phyloP scores from a whole-genome alignment of 345 rosid species.

The Melaleuca quinquenervia region DNA sequence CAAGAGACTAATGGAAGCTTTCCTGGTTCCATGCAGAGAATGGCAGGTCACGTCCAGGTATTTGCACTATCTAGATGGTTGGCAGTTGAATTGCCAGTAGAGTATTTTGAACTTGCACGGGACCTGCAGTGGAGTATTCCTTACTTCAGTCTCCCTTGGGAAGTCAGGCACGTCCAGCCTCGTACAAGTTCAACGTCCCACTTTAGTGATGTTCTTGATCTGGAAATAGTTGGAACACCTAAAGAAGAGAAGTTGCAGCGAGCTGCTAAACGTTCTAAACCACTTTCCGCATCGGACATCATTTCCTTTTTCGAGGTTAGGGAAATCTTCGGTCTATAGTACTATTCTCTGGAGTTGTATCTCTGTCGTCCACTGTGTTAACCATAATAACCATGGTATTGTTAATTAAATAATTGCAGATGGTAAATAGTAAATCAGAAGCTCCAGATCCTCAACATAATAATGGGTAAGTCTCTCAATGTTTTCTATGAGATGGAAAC shows the following conservation, averaged over 20 bases:
- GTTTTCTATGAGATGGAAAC: background rate
- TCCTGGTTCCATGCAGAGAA: constrained; percentile 39
- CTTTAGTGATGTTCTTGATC: constrained; percentile 11
- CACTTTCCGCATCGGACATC: constrained; percentile 66
- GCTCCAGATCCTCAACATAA: constrained; percentile 33
- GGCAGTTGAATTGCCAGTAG: constrained; percentile 53
- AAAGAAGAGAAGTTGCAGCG: constrained; percentile 1
- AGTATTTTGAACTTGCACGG: constrained; percentile 61
- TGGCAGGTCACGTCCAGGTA: constrained; percentile 73
- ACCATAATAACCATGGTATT: background rate
- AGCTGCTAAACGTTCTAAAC: constrained; percentile 26
- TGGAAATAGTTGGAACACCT: constrained; percentile 1
- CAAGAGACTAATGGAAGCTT: too few relatives aligned
- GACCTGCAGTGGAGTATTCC: constrained; percentile 80
- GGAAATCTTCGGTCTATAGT: background rate
- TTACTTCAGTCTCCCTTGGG: constrained; percentile 63
- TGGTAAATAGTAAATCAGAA: constrained; percentile 44
- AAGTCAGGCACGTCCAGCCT: constrained; percentile 15
- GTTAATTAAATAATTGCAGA: constrained; percentile 21
- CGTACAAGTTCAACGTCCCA: constrained; percentile 26
- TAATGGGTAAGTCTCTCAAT: constrained; percentile 35
- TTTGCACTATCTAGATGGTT: constrained; percentile 86
- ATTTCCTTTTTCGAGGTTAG: constrained; percentile 58
- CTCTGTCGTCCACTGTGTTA: too few relatives aligned
- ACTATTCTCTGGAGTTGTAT: too few relatives aligned